Evolutionary conservation across 1,284 basidiomycete genomes (phyloP).

Genomic region (Moesziomyces sp.): DNA sequence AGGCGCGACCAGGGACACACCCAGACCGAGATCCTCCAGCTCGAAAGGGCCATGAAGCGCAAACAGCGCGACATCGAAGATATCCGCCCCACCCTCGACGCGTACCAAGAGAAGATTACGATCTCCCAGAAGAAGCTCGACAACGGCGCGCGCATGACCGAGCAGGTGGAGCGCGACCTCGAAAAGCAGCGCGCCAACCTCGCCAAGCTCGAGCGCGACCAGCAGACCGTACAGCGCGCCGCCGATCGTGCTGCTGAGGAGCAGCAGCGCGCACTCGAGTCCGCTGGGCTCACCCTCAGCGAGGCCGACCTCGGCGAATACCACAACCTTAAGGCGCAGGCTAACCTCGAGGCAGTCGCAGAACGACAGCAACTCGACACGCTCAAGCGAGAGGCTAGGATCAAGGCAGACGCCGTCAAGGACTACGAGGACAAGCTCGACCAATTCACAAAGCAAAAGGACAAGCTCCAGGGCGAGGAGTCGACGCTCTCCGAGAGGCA

Average conservation of each 20-base stretch:
- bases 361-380: constrained; percentile 88
- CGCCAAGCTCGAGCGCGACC: constrained; percentile 76
- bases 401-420: constrained; percentile 74
- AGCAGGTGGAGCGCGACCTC: constrained; percentile 78
- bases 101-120: constrained; percentile 83
- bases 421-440: constrained; percentile 74
- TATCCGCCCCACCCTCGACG: constrained; percentile 57
- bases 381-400: constrained; percentile 84
- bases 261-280: constrained; percentile 77
- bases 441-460: constrained; percentile 75
- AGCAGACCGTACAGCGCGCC: constrained; percentile 74
- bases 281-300: constrained; percentile 79
- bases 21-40: constrained; percentile 51
- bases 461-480: constrained; percentile 76
- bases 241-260: constrained; percentile 73
- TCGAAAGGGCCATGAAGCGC: constrained; percentile 49
- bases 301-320: constrained; percentile 89
- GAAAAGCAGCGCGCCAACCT: constrained; percentile 75
- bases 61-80: constrained; percentile 45
- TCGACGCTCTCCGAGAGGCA: constrained; percentile 73
- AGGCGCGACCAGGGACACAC: constrained; percentile 44
- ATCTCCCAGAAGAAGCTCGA: constrained; percentile 83
- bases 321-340: constrained; percentile 74
- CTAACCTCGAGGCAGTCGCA: constrained; percentile 79
- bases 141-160: constrained; percentile 76